Evolutionary conservation across 495 filamentous ascomycete genomes (phyloP), one percentile per base, ranked within the genome.

Genomic region (Xylaria intraflava): DNA sequence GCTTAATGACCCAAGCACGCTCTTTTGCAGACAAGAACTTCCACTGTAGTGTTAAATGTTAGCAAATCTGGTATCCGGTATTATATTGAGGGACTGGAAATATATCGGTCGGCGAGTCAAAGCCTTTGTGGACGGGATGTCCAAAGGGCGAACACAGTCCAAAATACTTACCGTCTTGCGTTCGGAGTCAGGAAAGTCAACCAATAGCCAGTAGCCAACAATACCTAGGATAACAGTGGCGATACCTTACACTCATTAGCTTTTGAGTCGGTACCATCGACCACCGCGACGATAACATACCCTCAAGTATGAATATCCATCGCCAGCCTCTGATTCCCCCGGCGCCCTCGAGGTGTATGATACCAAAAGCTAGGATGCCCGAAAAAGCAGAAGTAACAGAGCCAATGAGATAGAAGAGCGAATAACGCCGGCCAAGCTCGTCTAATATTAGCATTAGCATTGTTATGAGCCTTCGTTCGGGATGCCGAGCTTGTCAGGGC

Each of bases 371-470:
- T 2, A 86, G 69, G 33, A 86, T 83, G 59, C 82, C 81, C 1
- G 72, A 66, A 54, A 79, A 74, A 0, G 77, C 82, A 5, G 78
- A 78, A 7, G 83, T 81, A 9, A 83, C 68, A 30, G 73, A 78
- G 36, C 81, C 81, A 42, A 85, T 76, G 22, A 85, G 68, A 57
- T 84, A 85, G 64, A 85, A 86, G 16, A 76, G 53, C 0, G 79
- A 74, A 58, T 80, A 82, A 30, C 83, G 74, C 55, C 80, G 79
- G 22, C 79, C 77, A 9, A 84, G 65, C 46, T 85, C 81, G 56
- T 75, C 51, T 53, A 31, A 9, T 39, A 40, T 33, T 12, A 39
- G 24, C 3, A 17, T 53, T 31, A 53, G 74, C 75, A 38, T 17
- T 9, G 26, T 43, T 16, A 31, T 1, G 6, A 12, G 38, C 42